Percentiles rank a stretch among this genome's conserved stretches.
phyloP scores from a whole-genome alignment of 352 stramenopile species.

The Discostella stelligera region DNA sequence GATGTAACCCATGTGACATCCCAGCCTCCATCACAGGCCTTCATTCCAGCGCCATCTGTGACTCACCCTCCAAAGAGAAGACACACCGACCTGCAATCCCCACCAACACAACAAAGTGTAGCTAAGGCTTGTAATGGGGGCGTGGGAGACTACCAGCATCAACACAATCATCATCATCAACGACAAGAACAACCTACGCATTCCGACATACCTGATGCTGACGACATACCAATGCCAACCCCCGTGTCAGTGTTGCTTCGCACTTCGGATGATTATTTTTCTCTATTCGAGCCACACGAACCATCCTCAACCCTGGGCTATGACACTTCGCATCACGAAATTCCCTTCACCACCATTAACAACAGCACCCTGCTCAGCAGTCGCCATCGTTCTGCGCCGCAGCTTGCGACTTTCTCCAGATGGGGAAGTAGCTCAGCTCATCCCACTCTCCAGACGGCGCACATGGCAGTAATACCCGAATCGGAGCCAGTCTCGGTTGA shows the following conservation, averaged over 20 bases:
- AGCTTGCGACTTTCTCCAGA: conserved; percentile 6
- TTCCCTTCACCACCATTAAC: not conserved
- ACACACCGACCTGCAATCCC: not conserved
- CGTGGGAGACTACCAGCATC: not conserved
- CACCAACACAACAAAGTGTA: not conserved
- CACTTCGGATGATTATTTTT: conserved; percentile 48
- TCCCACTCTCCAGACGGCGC: not conserved
- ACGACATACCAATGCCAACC: conserved; percentile 59
- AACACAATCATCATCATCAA: not conserved
- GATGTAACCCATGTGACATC: not conserved
- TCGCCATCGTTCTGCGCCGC: conserved; percentile 2
- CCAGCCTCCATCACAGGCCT: conserved; percentile 3
- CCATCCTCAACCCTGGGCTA: not conserved
- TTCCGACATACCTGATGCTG: conserved; percentile 8
- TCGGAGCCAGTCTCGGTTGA: not conserved
- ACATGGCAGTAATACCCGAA: conserved; percentile 17
- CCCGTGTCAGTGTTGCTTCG: conserved; percentile 52
- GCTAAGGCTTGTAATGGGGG: not conserved
- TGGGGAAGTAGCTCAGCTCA: not conserved
- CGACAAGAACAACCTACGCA: not conserved
- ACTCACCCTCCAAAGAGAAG: not conserved
- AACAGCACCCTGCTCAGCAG: not conserved
- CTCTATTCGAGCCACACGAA: not conserved
- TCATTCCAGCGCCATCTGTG: not conserved
- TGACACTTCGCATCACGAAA: not conserved